Conservation (phyloP, 768 basidiomycete genomes). For the Suillus luteus region DNA sequence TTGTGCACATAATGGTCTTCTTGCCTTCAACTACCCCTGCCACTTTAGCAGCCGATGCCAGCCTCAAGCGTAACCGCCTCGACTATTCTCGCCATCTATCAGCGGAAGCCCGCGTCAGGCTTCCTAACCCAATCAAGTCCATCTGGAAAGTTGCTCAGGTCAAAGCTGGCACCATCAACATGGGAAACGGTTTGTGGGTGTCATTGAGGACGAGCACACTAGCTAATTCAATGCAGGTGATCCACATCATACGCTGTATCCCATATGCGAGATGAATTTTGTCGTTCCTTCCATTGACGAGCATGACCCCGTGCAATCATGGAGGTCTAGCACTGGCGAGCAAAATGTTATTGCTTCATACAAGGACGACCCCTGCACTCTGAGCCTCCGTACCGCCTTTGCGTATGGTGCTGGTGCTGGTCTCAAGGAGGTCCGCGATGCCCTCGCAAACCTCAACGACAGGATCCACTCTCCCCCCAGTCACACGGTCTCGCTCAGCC, state of each 20-base stretch:
- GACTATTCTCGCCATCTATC: conserved; percentile 38
- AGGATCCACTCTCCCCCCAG: conserved; percentile 37
- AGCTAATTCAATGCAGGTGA: conserved; percentile 27
- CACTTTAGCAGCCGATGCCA: conserved; percentile 15
- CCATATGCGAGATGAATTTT: conserved; percentile 36
- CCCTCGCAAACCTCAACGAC: conserved; percentile 37
- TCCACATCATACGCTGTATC: conserved; percentile 37
- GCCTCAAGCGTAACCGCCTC: conserved; percentile 29
- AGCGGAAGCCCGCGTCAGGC: conserved; percentile 34
- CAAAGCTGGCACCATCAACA: conserved; percentile 38
- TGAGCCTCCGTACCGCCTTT: conserved; percentile 37
- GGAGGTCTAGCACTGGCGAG: conserved; percentile 31
- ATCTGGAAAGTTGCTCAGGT: conserved; percentile 40
- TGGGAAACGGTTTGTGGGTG: conserved; percentile 35
- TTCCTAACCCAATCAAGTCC: conserved; percentile 39
- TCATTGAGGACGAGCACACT: neutral
- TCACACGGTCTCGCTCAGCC: conserved; percentile 37
- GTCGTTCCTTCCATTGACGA: conserved; percentile 34
- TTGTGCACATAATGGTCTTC: conserved; percentile 27
- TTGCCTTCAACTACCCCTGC: conserved; percentile 18
- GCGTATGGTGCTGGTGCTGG: conserved; percentile 43
- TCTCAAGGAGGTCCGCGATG: conserved; percentile 33
- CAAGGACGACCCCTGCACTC: conserved; percentile 30
- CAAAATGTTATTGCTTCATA: conserved; percentile 30
- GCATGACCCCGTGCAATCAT: conserved; percentile 32